Conservation (phyloP, 2,329 filamentous ascomycete genomes). For the Aspergillus sp. region DNA sequence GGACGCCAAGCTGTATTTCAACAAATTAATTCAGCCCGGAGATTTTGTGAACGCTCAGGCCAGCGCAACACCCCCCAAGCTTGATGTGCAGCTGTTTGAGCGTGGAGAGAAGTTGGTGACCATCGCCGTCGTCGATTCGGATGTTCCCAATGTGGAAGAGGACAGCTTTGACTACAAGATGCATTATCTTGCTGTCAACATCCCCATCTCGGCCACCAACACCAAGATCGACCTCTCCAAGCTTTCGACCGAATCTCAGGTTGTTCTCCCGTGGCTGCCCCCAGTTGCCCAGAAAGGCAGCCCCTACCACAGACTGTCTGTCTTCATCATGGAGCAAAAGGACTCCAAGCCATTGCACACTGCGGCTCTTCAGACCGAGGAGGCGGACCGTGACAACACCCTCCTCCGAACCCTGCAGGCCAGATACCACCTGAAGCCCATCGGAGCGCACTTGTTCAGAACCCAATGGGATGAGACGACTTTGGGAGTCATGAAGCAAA, state of each 20-base stretch:
- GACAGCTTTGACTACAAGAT: constrained; percentile 77
- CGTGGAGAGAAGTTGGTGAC: constrained; percentile 75
- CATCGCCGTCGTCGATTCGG: constrained; percentile 80
- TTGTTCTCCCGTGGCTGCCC: constrained; percentile 76
- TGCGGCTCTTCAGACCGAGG: constrained; percentile 49
- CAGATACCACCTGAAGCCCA: constrained; percentile 63
- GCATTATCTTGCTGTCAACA: constrained; percentile 79
- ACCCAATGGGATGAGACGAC: constrained; percentile 85
- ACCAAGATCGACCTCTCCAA: constrained; percentile 62
- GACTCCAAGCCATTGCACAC: constrained; percentile 57
- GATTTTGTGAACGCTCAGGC: constrained; percentile 70
- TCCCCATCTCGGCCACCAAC: constrained; percentile 57
- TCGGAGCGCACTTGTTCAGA: constrained; percentile 85
- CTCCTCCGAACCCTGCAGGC: constrained; percentile 69
- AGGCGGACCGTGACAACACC: constrained; percentile 61
- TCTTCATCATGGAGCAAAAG: constrained; percentile 79
- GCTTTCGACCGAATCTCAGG: constrained; percentile 57
- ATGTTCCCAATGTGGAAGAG: constrained; percentile 73
- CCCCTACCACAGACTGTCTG: constrained; percentile 81
- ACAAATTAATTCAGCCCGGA: constrained; percentile 67
- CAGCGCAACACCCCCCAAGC: constrained; percentile 67
- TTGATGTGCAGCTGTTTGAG: constrained; percentile 83
- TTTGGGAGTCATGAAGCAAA: constrained; percentile 77
- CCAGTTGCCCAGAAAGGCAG: constrained; percentile 85
- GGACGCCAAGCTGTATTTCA: constrained; percentile 79